Conservation (phyloP, 176 grass and related monocot genomes). For the Tillandsia fasciculata region DNA sequence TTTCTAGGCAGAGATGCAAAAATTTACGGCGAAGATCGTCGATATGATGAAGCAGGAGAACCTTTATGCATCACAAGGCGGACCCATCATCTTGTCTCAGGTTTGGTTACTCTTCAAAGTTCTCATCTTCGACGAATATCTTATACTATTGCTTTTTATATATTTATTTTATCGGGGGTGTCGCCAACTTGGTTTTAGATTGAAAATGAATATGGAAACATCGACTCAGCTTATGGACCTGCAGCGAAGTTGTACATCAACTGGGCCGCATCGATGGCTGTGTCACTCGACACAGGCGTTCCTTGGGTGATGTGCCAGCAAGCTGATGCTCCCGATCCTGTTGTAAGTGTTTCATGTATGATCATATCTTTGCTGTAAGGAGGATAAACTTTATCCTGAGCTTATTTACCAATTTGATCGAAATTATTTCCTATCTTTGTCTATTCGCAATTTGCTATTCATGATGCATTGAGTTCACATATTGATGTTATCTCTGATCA, state of each 20-base stretch:
- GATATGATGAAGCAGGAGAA: conserved; percentile 81
- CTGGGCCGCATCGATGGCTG: conserved; percentile 93
- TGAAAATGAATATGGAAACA: conserved; percentile 97
- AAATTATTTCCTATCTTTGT: background rate
- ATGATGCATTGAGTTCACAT: background rate
- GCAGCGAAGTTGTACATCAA: conserved; percentile 63
- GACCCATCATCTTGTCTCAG: conserved; percentile 92
- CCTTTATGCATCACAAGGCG: conserved; percentile 93
- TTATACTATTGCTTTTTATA: background rate
- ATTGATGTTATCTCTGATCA: background rate
- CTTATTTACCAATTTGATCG: background rate
- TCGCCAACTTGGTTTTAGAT: conserved; percentile 18
- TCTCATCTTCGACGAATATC: background rate
- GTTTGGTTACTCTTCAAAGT: conserved; percentile 19
- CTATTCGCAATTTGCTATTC: background rate
- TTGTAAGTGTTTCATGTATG: conserved; percentile 31
- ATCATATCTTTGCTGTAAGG: background rate
- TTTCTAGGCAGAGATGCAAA: conserved; percentile 70
- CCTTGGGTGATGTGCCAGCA: conserved; percentile 99
- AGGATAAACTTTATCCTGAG: background rate
- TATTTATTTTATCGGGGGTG: background rate
- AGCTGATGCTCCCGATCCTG: conserved; percentile 66
- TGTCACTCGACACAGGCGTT: conserved; percentile 84
- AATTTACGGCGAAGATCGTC: conserved; percentile 88
- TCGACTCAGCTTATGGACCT: conserved; percentile 45